Evolutionary conservation across 176 grass and related monocot species (phyloP).

Genomic region (Bolboschoenus planiculmis): DNA sequence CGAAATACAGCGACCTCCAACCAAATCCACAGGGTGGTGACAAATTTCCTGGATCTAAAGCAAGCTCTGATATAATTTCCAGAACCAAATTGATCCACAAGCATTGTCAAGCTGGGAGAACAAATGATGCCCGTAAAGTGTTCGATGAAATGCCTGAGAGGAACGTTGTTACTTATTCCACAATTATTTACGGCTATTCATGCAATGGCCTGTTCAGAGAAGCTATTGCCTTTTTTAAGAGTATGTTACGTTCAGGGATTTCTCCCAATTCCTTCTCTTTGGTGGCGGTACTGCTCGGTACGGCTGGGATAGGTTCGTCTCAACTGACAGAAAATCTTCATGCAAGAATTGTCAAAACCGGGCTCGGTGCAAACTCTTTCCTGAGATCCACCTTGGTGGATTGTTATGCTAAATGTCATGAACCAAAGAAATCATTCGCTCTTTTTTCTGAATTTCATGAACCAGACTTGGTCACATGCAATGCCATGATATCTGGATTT

Average conservation of each 20-base stretch:
- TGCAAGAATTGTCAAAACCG: slow-evolving; percentile 42
- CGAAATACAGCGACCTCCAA: not conserved
- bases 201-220: slow-evolving; percentile 21
- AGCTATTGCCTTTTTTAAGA: slow-evolving; percentile 29
- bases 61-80: not conserved
- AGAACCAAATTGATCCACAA: not conserved
- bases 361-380: slow-evolving; percentile 40
- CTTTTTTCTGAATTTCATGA: slow-evolving; percentile 36
- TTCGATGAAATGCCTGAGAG: slow-evolving; percentile 38
- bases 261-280: slow-evolving; percentile 55
- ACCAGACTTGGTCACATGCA: slow-evolving; percentile 52
- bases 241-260: slow-evolving; percentile 34
- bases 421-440: slow-evolving; percentile 24
- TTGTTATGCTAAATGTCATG: slow-evolving; percentile 49
- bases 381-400: slow-evolving; percentile 43
- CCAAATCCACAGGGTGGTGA: not conserved
- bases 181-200: slow-evolving; percentile 32
- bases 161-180: slow-evolving; percentile 39
- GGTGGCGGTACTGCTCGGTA: slow-evolving; percentile 29
- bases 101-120: not conserved
- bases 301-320: slow-evolving; percentile 21
- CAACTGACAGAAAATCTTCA: slow-evolving; percentile 35
- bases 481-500: slow-evolving; percentile 52
- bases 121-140: not conserved
- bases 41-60: not conserved